Conservation (phyloP, 192 early-diverging fungal species). For the Umbelopsis sp. region DNA sequence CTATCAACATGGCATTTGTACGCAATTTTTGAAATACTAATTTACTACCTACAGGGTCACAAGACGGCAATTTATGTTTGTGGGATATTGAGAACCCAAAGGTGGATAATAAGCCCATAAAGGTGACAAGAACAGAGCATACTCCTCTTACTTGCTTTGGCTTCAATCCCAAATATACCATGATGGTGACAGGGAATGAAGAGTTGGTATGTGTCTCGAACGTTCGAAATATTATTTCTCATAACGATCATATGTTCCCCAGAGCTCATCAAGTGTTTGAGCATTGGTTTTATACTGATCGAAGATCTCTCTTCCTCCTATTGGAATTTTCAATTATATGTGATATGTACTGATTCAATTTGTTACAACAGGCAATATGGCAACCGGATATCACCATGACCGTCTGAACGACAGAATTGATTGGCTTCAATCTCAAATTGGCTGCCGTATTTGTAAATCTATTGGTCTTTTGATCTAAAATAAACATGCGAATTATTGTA, state of each 20-base stretch:
- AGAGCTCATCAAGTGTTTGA: not conserved
- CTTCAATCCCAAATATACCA: constrained; percentile 76
- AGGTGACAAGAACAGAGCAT: constrained; percentile 48
- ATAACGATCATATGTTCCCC: constrained; percentile 4
- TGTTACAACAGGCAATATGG: constrained; percentile 1
- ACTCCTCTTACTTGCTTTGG: constrained; percentile 59
- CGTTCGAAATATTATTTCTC: not conserved
- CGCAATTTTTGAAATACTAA: constrained; percentile 24
- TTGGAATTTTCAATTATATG: not conserved
- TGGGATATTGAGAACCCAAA: constrained; percentile 63
- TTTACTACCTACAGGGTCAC: constrained; percentile 50
- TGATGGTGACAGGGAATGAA: constrained; percentile 70
- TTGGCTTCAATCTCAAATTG: not conserved
- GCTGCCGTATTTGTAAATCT: not conserved
- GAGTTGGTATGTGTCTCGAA: constrained; percentile 62
- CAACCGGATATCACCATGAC: constrained; percentile 1
- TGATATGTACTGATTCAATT: not conserved
- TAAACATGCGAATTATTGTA: too few relatives aligned
- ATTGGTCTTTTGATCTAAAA: too few relatives aligned
- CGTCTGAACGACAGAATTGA: not conserved
- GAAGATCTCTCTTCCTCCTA: constrained; percentile 15
- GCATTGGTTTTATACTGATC: constrained; percentile 23
- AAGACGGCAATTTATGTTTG: constrained; percentile 64
- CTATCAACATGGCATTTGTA: constrained; percentile 16
- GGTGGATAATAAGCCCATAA: constrained; percentile 41